Evolutionary conservation across 306 rosid genomes (phyloP), one percentile per base, ranked within the genome.

Genomic region (Vicia sativa): DNA sequence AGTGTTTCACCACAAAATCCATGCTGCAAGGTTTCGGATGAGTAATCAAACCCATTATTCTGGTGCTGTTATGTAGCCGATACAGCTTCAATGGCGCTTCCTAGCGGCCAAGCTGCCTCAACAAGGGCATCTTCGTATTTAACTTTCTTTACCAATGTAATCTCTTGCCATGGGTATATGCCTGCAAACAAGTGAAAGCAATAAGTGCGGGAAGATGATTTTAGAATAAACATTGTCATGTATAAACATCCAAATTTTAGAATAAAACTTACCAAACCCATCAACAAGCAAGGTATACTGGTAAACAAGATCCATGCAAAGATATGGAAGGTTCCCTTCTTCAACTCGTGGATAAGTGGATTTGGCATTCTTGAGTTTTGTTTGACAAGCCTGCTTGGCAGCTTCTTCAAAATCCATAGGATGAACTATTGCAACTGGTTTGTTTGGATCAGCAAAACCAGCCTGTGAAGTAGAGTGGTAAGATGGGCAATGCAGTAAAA

Each of bases 61-160:
- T 46, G 77, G 75, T 77, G 66, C 54, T 41, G 67, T 25, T 89
- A 95, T 69, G 68, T 28, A 46, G 92, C 68, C 26, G 97, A 95
- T 29, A 95, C 95, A 52, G 99, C 99, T 83, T 95, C 99, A 14
- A 95, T 95, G 71, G 99, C 97, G 6, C 99, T 95, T 73, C 99
- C 99, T 28, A 95, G 78, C 35, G 99, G 99, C 99, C 99, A 90
- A 49, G 99, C 99, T 54, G 99, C 97, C 85, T 95, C 99, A 42
- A 95, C 99, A 58, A 85, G 84, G 78, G 93, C 82, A 21, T 85
- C 87, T 0, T 74, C 71, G 49, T 95, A 95, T 74, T 81, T 70
- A 18, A 95, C 95, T 79, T 95, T 45, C 84, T 95, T 95, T 90
- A 95, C 99, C 88, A 95, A 73, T 11, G 96, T 95, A 54, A 95